These are phyloP conservation scores for Colletotrichum agaves DNA, from an alignment of 2,329 filamentous ascomycete species.

Conservation along the genomic window DNA sequence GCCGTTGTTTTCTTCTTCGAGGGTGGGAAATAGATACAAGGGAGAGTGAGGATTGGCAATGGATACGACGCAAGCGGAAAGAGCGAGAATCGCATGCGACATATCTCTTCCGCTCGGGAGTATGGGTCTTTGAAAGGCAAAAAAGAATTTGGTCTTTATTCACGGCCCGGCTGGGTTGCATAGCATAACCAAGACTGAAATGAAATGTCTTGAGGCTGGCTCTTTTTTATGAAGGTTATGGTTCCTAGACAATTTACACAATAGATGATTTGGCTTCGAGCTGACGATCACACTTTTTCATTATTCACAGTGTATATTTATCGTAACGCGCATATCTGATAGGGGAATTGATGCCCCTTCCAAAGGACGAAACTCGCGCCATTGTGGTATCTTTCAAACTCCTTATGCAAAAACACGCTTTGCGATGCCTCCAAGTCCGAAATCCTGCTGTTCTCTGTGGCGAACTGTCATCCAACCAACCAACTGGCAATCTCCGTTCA, in stretches of 20 bases:
- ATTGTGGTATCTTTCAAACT: constrained; percentile 34
- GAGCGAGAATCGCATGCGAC: constrained; percentile 3
- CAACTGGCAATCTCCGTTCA: constrained; percentile 7
- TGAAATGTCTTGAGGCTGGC: constrained; percentile 25
- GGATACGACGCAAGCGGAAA: background rate
- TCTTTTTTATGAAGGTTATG: constrained; percentile 33
- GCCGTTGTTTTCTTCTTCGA: background rate
- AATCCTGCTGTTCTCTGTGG: background rate
- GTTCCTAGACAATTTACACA: constrained; percentile 38
- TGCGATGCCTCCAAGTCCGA: constrained; percentile 15
- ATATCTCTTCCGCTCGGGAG: constrained; percentile 20
- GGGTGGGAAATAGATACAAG: background rate
- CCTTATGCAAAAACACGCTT: constrained; percentile 28
- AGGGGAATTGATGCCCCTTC: too few relatives aligned
- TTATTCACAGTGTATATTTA: constrained; percentile 5
- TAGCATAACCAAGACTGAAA: constrained; percentile 32
- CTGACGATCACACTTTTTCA: constrained; percentile 30
- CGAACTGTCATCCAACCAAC: background rate
- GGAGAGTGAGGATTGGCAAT: constrained; percentile 1
- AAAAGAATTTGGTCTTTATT: constrained; percentile 14
- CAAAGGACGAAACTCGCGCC: too few relatives aligned
- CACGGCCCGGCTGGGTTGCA: constrained; percentile 31
- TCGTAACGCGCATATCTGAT: background rate
- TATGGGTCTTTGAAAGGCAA: constrained; percentile 29
- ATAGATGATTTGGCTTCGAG: constrained; percentile 37